Evolutionary conservation across 2,329 filamentous ascomycete species (phyloP), one percentile per base, ranked within the genome.

Genomic region (Xylaria sp.): DNA sequence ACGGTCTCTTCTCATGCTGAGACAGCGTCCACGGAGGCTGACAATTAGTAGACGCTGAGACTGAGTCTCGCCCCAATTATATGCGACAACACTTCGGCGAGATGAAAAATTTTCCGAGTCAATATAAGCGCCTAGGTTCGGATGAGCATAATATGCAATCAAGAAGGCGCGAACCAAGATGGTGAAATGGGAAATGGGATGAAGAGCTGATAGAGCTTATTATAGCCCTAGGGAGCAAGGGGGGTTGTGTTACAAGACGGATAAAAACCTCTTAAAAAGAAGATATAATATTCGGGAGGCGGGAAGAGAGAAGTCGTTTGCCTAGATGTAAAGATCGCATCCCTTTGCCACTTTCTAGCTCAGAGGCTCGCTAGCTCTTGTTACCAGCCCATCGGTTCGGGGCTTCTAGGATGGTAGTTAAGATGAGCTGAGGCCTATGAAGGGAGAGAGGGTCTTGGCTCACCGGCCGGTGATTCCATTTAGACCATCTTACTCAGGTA

Each of bases 51-150:
- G 21, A 25, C 11, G 25, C 35, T 53, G 17, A 58, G 28, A 57
- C 42, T 15, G 28, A 12, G 35, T n/a, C 35, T 50, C 23, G 35
- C 21, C 11, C 49, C 42, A 57, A 61, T 61, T 9, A 45, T 43
- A 23, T 46, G 8, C 2, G 2, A 47, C 12, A 28, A 2, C n/a
- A 15, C 33, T 54, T 25, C 31, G 35, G n/a, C 31, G 15, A 12
- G 2, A 3, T 23, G 21, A 37, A 37, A 11, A 9, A 17, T 28
- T 31, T 55, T n/a, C n/a, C n/a, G 60, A 55, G 45, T 55, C 55
- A 60, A 33, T 31, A 9, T 14, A 17, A 14, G 51, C 17, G 14
- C 17, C 9, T 4, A 25, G 9, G 49, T 12, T 1, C n/a, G 5
- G 11, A 25, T 42, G 43, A 14, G 14, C n/a, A 25, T 3, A 3